Conservation (phyloP, 2,329 filamentous ascomycete genomes). For the Pestalotiopsis sp. region DNA sequence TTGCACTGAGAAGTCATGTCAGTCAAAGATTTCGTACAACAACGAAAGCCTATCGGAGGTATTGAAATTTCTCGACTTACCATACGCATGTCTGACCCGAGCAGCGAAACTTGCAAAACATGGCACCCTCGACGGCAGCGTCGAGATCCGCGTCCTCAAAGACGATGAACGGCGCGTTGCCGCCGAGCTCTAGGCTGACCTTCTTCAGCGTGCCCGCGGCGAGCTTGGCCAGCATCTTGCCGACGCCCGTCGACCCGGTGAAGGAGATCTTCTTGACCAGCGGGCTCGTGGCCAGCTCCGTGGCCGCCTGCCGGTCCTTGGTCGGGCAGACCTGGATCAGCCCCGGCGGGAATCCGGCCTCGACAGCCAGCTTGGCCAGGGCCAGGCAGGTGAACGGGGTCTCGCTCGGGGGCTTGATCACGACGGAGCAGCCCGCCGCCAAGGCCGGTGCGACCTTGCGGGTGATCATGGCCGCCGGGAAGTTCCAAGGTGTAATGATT, state of each 20-base stretch:
- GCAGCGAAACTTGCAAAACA: constrained; percentile 88
- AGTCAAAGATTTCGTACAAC: not conserved
- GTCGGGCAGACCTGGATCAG: constrained; percentile 89
- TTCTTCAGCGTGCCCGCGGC: constrained; percentile 82
- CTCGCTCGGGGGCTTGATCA: constrained; percentile 88
- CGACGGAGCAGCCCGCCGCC: constrained; percentile 95
- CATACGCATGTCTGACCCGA: constrained; percentile 96
- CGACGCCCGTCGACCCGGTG: constrained; percentile 70
- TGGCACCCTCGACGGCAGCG: constrained; percentile 77
- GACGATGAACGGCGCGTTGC: constrained; percentile 94
- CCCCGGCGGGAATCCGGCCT: constrained; percentile 86
- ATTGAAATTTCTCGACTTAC: not conserved
- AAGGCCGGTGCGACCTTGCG: constrained; percentile 74
- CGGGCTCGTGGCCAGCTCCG: constrained; percentile 74
- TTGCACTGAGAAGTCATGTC: constrained; percentile 48
- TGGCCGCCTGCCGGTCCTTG: constrained; percentile 70
- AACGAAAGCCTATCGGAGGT: no score
- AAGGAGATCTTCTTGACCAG: constrained; percentile 90
- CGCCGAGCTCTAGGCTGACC: constrained; percentile 85
- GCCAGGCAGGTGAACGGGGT: constrained; percentile 91
- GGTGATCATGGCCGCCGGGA: constrained; percentile 77
- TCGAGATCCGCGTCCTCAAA: constrained; percentile 95
- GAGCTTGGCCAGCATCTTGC: constrained; percentile 85
- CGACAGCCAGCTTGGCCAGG: constrained; percentile 80
- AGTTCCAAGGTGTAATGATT: constrained; percentile 89